phyloP scores from a whole-genome alignment of 176 grass and related monocot genomes.

The Zoysia japonica region DNA sequence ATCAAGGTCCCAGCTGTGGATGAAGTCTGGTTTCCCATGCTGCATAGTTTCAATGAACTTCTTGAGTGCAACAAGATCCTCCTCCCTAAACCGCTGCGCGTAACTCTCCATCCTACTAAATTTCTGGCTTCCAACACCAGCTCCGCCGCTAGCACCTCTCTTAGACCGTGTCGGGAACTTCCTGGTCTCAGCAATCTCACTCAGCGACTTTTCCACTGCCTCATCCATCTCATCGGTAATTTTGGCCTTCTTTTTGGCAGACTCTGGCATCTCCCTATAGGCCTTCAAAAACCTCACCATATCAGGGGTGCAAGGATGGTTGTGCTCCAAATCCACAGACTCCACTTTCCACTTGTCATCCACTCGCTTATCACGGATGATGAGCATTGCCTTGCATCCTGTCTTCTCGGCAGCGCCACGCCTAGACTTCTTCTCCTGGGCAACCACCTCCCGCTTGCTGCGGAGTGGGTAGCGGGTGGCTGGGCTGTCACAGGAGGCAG shows the following conservation, averaged over 20 bases:
- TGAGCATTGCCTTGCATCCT: slow-evolving; percentile 64
- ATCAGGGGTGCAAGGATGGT: slow-evolving; percentile 75
- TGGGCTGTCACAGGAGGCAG: background rate
- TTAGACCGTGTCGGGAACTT: slow-evolving; percentile 59
- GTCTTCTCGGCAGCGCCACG: slow-evolving; percentile 55
- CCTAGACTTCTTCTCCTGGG: slow-evolving; percentile 42
- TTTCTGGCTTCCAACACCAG: slow-evolving; percentile 36
- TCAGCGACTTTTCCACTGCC: slow-evolving; percentile 53
- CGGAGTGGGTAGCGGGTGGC: slow-evolving; percentile 40
- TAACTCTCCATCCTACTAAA: slow-evolving; percentile 34
- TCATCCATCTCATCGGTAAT: slow-evolving; percentile 57
- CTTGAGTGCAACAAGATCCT: slow-evolving; percentile 49
- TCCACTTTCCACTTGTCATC: slow-evolving; percentile 72
- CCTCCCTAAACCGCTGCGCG: slow-evolving; percentile 50
- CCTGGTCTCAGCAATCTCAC: slow-evolving; percentile 57
- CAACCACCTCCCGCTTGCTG: slow-evolving; percentile 36
- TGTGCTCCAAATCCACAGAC: slow-evolving; percentile 72
- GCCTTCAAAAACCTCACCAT: slow-evolving; percentile 89
- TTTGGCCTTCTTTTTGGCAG: slow-evolving; percentile 58
- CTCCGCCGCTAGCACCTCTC: slow-evolving; percentile 30
- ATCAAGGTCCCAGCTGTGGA: slow-evolving; percentile 83
- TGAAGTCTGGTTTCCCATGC: slow-evolving; percentile 65
- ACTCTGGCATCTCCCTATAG: slow-evolving; percentile 66
- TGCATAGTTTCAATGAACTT: slow-evolving; percentile 74
- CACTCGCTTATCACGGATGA: slow-evolving; percentile 62